Conservation (phyloP, 1,139 yeast species). For the Zygoascus hellenicus region DNA sequence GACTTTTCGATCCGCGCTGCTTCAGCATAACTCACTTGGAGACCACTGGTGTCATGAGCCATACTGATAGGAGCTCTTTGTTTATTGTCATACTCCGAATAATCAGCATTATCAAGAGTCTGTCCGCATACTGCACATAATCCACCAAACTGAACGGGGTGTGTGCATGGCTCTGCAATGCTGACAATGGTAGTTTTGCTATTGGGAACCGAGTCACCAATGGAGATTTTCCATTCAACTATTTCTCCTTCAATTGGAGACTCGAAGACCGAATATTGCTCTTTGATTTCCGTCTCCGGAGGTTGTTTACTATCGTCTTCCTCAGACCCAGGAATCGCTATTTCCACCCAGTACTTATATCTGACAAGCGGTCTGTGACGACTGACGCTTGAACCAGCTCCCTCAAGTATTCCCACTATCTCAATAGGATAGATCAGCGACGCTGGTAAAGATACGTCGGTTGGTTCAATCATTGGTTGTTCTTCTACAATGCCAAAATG, state of each 20-base stretch:
- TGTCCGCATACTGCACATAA: conserved; percentile 92
- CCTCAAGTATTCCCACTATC: conserved; percentile 46
- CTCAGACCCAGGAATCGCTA: conserved; percentile 36
- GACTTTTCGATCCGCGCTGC: conserved; percentile 79
- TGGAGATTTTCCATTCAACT: conserved; percentile 43
- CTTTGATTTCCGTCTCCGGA: conserved; percentile 16
- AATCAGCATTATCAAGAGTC: conserved; percentile 67
- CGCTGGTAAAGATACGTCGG: conserved; percentile 42
- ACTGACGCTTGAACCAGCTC: conserved; percentile 42
- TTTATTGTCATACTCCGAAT: conserved; percentile 64
- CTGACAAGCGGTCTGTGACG: conserved; percentile 54
- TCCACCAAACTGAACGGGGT: conserved; percentile 94
- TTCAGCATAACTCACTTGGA: conserved; percentile 78
- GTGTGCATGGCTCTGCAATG: conserved; percentile 80
- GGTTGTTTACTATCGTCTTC: conserved; percentile 23
- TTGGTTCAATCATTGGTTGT: conserved; percentile 20
- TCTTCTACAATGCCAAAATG: no score
- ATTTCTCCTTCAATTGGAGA: conserved; percentile 76
- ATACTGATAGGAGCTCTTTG: conserved; percentile 81
- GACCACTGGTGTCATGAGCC: conserved; percentile 85
- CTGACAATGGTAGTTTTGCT: conserved; percentile 44
- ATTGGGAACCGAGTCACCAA: conserved; percentile 57
- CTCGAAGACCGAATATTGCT: conserved; percentile 54
- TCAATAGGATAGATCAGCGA: conserved; percentile 66
- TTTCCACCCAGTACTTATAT: conserved; percentile 55